Evolutionary conservation across 129 eudicot species (phyloP), one percentile per base, ranked within the genome.

Genomic region (Saposhnikovia divaricata): DNA sequence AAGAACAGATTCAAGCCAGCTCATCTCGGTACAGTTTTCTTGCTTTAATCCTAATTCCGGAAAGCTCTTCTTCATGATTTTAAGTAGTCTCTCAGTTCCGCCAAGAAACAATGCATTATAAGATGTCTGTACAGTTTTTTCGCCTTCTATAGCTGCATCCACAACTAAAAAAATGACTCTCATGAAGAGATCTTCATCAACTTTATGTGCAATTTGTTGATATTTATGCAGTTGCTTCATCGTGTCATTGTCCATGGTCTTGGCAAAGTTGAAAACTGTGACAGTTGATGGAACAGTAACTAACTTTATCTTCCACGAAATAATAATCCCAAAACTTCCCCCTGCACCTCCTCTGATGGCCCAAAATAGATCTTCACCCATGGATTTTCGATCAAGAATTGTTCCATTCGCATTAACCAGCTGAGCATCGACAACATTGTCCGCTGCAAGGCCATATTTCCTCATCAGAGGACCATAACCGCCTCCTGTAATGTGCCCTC

Each of bases 1-100:
- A 9, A 83, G 75, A 8, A 79, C 80, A 0, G 86, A 83, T 21
- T 80, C 63, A 12, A 83, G 73, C 86, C 86, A 83, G 66, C 80
- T 83, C 83, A 75, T 63, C 27, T 83, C 83, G 6, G 19, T 6
- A 34, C 79, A 79, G 28, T 83, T 77, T 31, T 79, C 37, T 48
- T 37, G 40, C 46, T 21, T 5, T 21, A 83, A 42, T n/a, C 81
- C 80, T 53, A 83, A 25, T 59, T 83, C 83, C 0, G 78, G 83
- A 48, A 83, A 83, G 40, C 69, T 55, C 44, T 42, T 27, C 14
- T 45, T 23, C 45, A 79, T 75, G 37, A 83, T 51, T 18, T 44
- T 18, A 2, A 74, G 65, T 16, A 81, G 78, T 14, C 66, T 44
- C 18, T 65, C 66, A 1, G 50, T 51, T 15, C 72, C 14, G 19